Evolutionary conservation across 305 asterid species (phyloP), one percentile per base, ranked within the genome.

Genomic region (Fraxinus sp.): DNA sequence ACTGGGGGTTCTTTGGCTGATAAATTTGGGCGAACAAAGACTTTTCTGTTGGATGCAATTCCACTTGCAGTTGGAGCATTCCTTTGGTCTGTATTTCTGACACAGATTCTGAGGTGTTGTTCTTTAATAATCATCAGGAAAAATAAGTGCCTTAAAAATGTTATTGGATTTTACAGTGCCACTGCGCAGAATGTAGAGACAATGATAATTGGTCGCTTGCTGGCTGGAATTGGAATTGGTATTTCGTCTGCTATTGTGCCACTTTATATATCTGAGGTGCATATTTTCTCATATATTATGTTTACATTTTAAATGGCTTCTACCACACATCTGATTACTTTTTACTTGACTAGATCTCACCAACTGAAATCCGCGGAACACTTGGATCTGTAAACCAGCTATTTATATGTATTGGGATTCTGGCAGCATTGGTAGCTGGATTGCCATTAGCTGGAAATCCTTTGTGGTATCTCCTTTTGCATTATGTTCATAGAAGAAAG

Each of bases 221-320:
- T 96, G 78, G 91, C 93, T 84, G 99, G 99, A 80, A 81, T 96
- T 80, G 99, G 98, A 81, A 93, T 96, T 81, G 99, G 99, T 77
- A 88, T 96, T 84, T 93, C 98, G 57, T 96, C 99, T 77, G 99
- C 98, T 84, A 91, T 96, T 75, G 99, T 96, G 59, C 99, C 99
- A 70, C 99, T 96, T 84, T 96, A 96, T 92, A 94, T 96, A 87
- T 96, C 99, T 79, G 99, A 96, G 98, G 99, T 96, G 77, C 81
- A 73, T 74, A 66, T 26, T 68, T 59, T 78, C 75, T 71, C 13
- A 68, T 79, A 71, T 74, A 46, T 73, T n/a, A 30, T 80, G 9
- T 57, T 37, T 77, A 33, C 28, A 32, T 37, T 49, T 79, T 75
- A 9, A 8, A 33, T 79, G 66, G 73, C 59, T 85, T 82, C 55